phyloP scores from a whole-genome alignment of 495 filamentous ascomycete genomes.

The Aspergillus funiculosus region DNA sequence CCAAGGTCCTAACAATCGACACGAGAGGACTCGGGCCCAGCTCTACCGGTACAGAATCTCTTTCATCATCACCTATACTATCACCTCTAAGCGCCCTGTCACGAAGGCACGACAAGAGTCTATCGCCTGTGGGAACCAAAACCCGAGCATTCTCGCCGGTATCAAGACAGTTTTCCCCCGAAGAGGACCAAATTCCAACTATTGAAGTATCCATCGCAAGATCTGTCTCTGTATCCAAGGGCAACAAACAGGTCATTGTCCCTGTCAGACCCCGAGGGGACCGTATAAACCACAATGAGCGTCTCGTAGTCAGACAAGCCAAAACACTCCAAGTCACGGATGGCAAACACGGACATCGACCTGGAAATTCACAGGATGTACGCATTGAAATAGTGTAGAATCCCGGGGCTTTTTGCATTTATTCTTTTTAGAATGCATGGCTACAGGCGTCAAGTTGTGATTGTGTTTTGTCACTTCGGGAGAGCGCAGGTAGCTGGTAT shows the following conservation, averaged over 20 bases:
- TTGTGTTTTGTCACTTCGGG: too few relatives aligned
- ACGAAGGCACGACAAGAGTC: constrained; percentile 10
- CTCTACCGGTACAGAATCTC: constrained; percentile 3
- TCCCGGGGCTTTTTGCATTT: too few relatives aligned
- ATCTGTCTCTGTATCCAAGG: constrained; percentile 37
- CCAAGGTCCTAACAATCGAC: constrained; percentile 11
- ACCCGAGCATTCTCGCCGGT: constrained; percentile 9
- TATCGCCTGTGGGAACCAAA: constrained; percentile 17
- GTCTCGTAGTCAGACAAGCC: constrained; percentile 22
- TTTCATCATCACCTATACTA: constrained; percentile 14
- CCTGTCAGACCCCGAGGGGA: constrained; percentile 28
- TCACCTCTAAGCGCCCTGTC: constrained; percentile 9
- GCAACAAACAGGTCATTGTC: constrained; percentile 34
- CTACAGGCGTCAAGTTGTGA: too few relatives aligned
- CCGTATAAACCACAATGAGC: constrained; percentile 24
- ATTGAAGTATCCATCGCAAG: constrained; percentile 39
- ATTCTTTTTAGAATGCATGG: too few relatives aligned
- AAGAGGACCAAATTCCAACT: constrained; percentile 17
- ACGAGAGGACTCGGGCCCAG: constrained; percentile 10
- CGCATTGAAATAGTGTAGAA: constrained; percentile 28
- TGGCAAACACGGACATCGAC: constrained; percentile 28
- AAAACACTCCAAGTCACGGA: constrained; percentile 28
- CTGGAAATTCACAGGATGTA: constrained; percentile 34
- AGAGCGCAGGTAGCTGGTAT: too few relatives aligned
- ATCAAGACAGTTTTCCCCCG: constrained; percentile 1